These are phyloP conservation scores for Sorghum bicolor DNA, from an alignment of 176 grass and related monocot genomes.

Conservation along the genomic window DNA sequence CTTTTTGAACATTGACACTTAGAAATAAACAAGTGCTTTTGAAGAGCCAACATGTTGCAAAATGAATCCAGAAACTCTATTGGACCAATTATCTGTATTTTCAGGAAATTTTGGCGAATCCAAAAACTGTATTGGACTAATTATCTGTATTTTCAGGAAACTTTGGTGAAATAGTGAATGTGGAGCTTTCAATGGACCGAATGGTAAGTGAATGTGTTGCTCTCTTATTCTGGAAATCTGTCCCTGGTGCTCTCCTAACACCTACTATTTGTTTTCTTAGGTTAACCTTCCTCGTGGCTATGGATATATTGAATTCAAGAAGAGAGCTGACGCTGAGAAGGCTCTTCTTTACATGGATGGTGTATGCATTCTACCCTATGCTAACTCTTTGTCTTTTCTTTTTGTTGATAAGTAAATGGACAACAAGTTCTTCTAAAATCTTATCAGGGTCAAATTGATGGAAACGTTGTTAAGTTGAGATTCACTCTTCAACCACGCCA, in stretches of 20 bases:
- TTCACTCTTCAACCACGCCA: constrained; percentile 84
- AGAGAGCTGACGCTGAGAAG: constrained; percentile 94
- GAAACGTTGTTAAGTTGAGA: constrained; percentile 82
- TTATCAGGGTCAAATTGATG: constrained; percentile 94
- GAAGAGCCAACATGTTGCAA: no score
- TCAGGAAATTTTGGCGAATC: constrained; percentile 79
- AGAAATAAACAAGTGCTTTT: not conserved
- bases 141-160: constrained; percentile 54
- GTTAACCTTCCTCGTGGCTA: constrained; percentile 99
- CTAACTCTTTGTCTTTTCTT: not conserved
- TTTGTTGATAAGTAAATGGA: not conserved
- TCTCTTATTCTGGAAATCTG: constrained; percentile 3
- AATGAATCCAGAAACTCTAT: not conserved
- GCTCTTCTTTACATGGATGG: constrained; percentile 99
- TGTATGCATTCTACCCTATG: constrained; percentile 50
- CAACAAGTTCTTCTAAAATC: not conserved
- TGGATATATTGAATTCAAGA: constrained; percentile 97
- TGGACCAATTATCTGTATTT: constrained; percentile 21
- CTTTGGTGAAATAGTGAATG: constrained; percentile 88
- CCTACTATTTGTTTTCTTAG: constrained; percentile 36
- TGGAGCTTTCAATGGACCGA: constrained; percentile 90
- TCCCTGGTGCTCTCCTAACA: not conserved
- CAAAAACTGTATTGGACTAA: constrained; percentile 3
- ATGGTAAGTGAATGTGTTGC: constrained; percentile 54
- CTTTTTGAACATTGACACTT: no score